Evolutionary conservation across 805 yeast genomes (phyloP), one percentile per base, ranked within the genome.

Genomic region (Saccharomyces kudriavzevii): DNA sequence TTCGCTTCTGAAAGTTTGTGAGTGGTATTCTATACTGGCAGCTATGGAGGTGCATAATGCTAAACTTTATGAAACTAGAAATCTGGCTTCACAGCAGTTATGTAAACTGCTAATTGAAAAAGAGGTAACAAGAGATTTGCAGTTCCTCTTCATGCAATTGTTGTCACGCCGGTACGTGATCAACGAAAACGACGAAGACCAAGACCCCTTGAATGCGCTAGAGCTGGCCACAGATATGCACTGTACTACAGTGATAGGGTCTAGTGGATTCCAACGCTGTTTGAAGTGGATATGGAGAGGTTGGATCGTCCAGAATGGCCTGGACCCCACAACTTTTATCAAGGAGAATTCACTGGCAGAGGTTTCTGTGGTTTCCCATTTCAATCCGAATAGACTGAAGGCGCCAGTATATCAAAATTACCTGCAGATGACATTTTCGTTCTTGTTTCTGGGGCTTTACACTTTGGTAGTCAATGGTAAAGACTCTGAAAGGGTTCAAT

Each of bases 231-330:
- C 87, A 27, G 96, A 89, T 64, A 80, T 83, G 80, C 96, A 89
- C 60, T 80, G 87, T 10, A 83, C 91, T 8, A 76, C 78, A 24
- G 84, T 89, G 17, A 87, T 90, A 60, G 84, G 89, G 1, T 81
- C 95, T 0, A 73, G 85, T 8, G 96, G 96, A 0, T 89, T 82
- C 67, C 96, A 89, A 69, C 73, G 96, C 52, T 88, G 96, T 71
- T 78, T 89, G 62, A 82, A 84, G 59, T 89, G 96, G 96, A 69
- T 89, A 49, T 89, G 97, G 97, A 74, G 91, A 53, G 97, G 97
- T 28, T 88, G 96, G 96, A 87, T 89, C 57, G 77, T 87, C 50
- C 96, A 89, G 69, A 79, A 85, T 24, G 80, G 83, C 11, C 68
- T 67, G 13, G 89, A 88, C 64, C 88, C 94, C 5, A 77, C 79